Evolutionary conservation across 768 basidiomycete genomes (phyloP).

Genomic region (Thelephora ganbajun): DNA sequence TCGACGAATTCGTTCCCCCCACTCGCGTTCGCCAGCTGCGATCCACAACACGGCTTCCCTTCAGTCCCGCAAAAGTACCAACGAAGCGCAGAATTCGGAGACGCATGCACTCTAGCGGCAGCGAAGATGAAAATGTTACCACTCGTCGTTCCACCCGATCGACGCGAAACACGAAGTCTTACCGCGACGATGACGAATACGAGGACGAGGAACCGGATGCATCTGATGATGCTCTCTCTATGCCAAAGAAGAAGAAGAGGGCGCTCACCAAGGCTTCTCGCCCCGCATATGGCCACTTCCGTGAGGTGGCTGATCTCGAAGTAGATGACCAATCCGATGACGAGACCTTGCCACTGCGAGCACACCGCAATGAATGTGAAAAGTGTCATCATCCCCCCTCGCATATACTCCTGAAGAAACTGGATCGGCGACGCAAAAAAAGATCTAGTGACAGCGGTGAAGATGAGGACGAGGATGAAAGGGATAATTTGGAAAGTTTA

Average conservation of each 20-base stretch:
- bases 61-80: constrained; percentile 54
- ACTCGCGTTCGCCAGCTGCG: constrained; percentile 2
- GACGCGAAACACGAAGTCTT: constrained; percentile 9
- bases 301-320: constrained; percentile 25
- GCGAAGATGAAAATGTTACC: constrained; percentile 11
- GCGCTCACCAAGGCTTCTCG: constrained; percentile 22
- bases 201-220: constrained; percentile 11
- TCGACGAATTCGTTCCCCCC: constrained; percentile 6
- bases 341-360: constrained; percentile 37
- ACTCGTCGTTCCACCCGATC: constrained; percentile 37
- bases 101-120: constrained; percentile 13
- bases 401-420: constrained; percentile 34
- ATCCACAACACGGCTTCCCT: constrained; percentile 30
- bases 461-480: constrained; percentile 42
- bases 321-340: constrained; percentile 38
- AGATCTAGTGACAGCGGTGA: constrained; percentile 31
- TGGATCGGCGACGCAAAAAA: constrained; percentile 23
- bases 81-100: too few relatives aligned
- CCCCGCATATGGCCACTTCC: constrained; percentile 37
- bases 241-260: constrained; percentile 24
- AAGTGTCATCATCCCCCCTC: constrained; percentile 53
- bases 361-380: constrained; percentile 54
- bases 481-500: constrained; percentile 30
- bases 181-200: constrained; percentile 8
- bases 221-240: constrained; percentile 4